Conservation (phyloP, 2,329 filamentous ascomycete species). For the Pochonia chlamydosporia region DNA sequence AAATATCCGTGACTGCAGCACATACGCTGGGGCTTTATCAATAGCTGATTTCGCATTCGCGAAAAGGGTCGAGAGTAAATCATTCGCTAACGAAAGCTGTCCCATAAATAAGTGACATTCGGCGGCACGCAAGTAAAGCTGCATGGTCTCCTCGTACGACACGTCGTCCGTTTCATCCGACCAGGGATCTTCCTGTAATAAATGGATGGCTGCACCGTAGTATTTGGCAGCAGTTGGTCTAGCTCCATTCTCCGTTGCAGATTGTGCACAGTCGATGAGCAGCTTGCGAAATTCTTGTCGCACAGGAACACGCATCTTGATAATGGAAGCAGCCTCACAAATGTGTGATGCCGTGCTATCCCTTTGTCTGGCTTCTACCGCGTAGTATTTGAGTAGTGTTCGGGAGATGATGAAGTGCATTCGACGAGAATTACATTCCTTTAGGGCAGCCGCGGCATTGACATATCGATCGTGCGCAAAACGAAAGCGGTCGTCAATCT, state of each 20-base stretch:
- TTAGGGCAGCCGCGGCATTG: constrained; percentile 64
- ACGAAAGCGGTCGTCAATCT: constrained; percentile 79
- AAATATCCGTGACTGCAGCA: constrained; percentile 74
- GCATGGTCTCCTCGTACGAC: constrained; percentile 79
- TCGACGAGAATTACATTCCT: constrained; percentile 61
- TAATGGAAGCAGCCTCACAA: constrained; percentile 68
- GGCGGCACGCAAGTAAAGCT: constrained; percentile 70
- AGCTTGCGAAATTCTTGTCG: constrained; percentile 67
- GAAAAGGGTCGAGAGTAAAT: constrained; percentile 66
- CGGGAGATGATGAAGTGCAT: constrained; percentile 92
- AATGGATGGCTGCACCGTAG: constrained; percentile 66
- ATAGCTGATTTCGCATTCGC: constrained; percentile 62
- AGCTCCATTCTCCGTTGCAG: constrained; percentile 76
- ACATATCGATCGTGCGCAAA: constrained; percentile 88
- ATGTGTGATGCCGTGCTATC: constrained; percentile 79
- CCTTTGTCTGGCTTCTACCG: constrained; percentile 53
- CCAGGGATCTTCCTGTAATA: constrained; percentile 82
- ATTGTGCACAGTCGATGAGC: constrained; percentile 72
- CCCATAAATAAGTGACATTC: constrained; percentile 80
- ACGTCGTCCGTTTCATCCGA: constrained; percentile 62
- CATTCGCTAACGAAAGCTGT: constrained; percentile 60
- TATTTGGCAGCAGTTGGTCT: constrained; percentile 77
- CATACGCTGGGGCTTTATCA: constrained; percentile 79
- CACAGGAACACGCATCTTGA: constrained; percentile 57
- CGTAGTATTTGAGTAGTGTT: constrained; percentile 68